Evolutionary conservation across 495 filamentous ascomycete species (phyloP).

Genomic region (Aspergillus leporis): DNA sequence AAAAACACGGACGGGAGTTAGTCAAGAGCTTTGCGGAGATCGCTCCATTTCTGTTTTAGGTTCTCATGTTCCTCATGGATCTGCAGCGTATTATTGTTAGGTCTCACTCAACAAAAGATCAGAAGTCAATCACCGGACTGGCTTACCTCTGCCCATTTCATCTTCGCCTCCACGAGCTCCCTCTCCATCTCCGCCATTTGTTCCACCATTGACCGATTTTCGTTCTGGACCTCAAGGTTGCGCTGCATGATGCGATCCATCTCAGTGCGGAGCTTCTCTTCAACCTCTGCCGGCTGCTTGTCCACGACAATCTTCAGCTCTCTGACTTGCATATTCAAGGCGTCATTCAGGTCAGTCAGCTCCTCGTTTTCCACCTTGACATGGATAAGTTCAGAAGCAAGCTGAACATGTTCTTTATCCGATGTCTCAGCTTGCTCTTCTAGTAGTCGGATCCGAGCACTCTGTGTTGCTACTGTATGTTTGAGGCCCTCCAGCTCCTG

Average conservation of each 20-base stretch:
- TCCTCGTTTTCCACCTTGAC: slow-evolving; percentile 93
- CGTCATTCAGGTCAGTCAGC: slow-evolving; percentile 84
- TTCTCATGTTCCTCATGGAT: slow-evolving; percentile 69
- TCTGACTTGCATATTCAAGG: slow-evolving; percentile 74
- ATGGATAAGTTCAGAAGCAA: slow-evolving; percentile 86
- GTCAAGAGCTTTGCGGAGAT: slow-evolving; percentile 70
- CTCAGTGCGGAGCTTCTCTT: slow-evolving; percentile 76
- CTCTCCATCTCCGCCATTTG: slow-evolving; percentile 94
- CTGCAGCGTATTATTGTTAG: slow-evolving; percentile 25
- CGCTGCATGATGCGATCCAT: slow-evolving; percentile 91
- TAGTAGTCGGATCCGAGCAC: slow-evolving; percentile 71
- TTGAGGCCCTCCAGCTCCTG: slow-evolving; percentile 76
- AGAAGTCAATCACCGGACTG: background rate
- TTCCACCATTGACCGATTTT: slow-evolving; percentile 86
- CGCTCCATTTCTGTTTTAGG: slow-evolving; percentile 76
- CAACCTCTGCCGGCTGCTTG: slow-evolving; percentile 85
- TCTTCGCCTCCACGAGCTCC: slow-evolving; percentile 88
- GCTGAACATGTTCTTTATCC: slow-evolving; percentile 88
- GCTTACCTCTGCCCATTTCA: slow-evolving; percentile 88
- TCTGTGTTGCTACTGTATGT: slow-evolving; percentile 61
- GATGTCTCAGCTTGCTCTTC: slow-evolving; percentile 88
- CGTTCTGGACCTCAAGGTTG: slow-evolving; percentile 91
- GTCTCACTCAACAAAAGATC: background rate
- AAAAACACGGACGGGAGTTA: slow-evolving; percentile 17
- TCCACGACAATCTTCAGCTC: slow-evolving; percentile 84